Base-by-base conservation (phyloP, 2,329 filamentous ascomycete genomes). In the Cladophialophora bantiana region DNA sequence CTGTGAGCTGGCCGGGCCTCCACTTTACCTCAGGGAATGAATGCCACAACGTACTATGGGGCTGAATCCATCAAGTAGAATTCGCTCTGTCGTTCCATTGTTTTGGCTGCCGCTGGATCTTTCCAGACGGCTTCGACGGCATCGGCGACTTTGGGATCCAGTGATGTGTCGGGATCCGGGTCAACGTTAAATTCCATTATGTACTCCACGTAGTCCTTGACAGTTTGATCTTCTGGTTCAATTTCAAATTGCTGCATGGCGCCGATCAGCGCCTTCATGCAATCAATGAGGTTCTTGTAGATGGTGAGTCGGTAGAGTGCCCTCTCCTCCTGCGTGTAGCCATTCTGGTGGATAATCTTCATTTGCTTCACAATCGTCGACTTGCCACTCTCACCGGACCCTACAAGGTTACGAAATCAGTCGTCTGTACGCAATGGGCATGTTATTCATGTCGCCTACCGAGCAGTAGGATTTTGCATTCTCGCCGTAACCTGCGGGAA, bases 311-410 rank as follows among this genome's bases (percentile, higher is more conserved):
- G 91, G 83, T 98, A 98, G 77, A 97, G 90, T 75, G 91, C 91
- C 58, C 98, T 85, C 80, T 99, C 95, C 75, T 98, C 94, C 73
- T 93, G 89, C 10, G 92, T 94, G 81, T 99, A 99, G 68, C 95
- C 95, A 81, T 97, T 97, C 75, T 98, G 90, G 77, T 99, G 95
- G 76, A 99, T 98, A 74, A 99, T 99, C 82, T 98, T 99, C 95
- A 99, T 99, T 85, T 99, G 95, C 81, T 99, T 99, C 73, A 99
- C 95, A 75, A 99, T 98, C 9, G 95, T 99, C 66, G 95, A 98
- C 82, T 99, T 99, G 73, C 95, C 95, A 80, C 94, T 98, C 83
- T 99, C 95, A 72, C 95, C 95, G 72, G 95, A 98, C 72, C 95
- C 95, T 97, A 78, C 57, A 68, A 59, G 36, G 45, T 50, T 59